Evolutionary conservation across 2,329 filamentous ascomycete species (phyloP).

Genomic region (Pyricularia sp.): DNA sequence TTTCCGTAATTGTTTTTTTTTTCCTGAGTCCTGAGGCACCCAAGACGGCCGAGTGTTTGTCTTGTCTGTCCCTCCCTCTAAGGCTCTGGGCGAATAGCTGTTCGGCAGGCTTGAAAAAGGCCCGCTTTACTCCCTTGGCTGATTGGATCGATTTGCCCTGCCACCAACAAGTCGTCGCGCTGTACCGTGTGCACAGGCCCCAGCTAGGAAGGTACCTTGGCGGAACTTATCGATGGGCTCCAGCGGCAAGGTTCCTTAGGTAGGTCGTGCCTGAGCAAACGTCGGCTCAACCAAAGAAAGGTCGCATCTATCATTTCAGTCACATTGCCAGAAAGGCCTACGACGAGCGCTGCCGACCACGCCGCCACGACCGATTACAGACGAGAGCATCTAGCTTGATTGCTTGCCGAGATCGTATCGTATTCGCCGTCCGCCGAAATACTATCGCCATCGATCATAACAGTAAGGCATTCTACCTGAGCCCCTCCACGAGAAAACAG

Average conservation of each 20-base stretch:
- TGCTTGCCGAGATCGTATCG: not conserved
- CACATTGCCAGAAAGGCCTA: slow-evolving; percentile 7
- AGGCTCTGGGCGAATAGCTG: not conserved
- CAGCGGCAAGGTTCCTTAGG: not conserved
- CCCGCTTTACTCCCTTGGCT: not conserved
- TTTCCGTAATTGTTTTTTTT: not conserved
- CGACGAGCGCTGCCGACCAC: slow-evolving; percentile 4
- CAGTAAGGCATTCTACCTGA: slow-evolving; percentile 1
- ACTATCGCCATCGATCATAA: slow-evolving; percentile 1
- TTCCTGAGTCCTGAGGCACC: not conserved
- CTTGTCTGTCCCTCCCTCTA: not conserved
- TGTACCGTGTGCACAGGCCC: slow-evolving; percentile 10
- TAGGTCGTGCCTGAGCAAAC: slow-evolving; percentile 5
- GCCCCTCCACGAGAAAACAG: slow-evolving; percentile 5
- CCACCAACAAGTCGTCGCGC: slow-evolving; percentile 6
- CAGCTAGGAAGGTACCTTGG: slow-evolving; percentile 8
- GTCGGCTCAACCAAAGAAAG: slow-evolving; percentile 7
- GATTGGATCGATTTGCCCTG: not conserved
- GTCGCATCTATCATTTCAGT: not conserved
- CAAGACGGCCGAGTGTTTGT: not conserved
- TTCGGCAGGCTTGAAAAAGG: not conserved
- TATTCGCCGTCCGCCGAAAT: not conserved
- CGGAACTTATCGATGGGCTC: slow-evolving; percentile 8
- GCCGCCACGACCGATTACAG: not conserved
- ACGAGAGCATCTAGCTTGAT: slow-evolving; percentile 1